Evolutionary conservation across 2,329 filamentous ascomycete genomes (phyloP).

Genomic region (Rhynchosporium graminicola): DNA sequence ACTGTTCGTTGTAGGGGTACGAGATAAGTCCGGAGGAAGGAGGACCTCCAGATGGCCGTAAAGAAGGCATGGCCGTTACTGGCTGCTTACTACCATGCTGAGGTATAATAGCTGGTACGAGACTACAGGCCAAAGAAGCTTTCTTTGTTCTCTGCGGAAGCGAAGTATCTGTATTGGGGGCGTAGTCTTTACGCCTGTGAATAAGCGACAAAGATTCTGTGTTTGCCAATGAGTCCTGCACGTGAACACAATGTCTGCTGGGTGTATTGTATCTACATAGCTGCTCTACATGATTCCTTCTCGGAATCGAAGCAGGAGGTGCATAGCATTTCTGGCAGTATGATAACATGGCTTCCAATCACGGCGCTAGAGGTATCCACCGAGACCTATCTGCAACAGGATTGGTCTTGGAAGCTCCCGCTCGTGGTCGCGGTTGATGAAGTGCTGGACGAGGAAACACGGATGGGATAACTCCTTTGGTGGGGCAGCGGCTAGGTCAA

Average conservation of each 20-base stretch:
- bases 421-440: not conserved
- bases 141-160: no score
- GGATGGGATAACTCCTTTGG: constrained; percentile 9
- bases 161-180: no score
- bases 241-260: not conserved
- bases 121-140: no score
- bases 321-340: not conserved
- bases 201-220: not conserved
- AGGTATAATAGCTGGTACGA: no score
- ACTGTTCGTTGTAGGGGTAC: no score
- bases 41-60: no score
- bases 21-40: no score
- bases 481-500: constrained; percentile 7
- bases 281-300: not conserved
- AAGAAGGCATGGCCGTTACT: not conserved
- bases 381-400: not conserved
- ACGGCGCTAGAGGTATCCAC: constrained; percentile 7
- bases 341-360: constrained; percentile 8
- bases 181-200: no score
- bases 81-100: no score
- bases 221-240: constrained; percentile 10
- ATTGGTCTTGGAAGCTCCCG: not conserved
- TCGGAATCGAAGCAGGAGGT: not conserved
- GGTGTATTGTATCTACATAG: not conserved
- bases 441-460: not conserved